Percentiles rank a stretch among this genome's conserved stretches.
Conservation (phyloP, 495 filamentous ascomycete genomes). For the Monascus purpureus region DNA sequence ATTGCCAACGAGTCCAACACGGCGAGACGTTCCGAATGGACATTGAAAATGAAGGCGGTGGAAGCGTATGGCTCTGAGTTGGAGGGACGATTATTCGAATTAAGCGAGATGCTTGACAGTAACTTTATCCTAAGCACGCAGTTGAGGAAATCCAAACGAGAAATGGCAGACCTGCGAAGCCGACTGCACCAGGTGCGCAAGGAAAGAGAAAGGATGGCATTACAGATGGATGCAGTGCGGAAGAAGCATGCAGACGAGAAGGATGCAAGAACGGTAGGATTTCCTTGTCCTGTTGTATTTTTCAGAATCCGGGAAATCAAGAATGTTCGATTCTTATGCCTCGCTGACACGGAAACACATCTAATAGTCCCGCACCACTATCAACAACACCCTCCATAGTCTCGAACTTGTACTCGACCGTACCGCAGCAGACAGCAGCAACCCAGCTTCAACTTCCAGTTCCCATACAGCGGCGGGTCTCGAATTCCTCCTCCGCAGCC, state of each 20-base stretch:
- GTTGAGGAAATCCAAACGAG: conserved; percentile 47
- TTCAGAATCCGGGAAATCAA: no score
- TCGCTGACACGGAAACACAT: no score
- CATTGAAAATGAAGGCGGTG: conserved; percentile 46
- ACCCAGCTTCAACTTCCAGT: conserved; percentile 3
- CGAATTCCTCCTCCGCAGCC: conserved; percentile 28
- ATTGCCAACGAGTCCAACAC: conserved; percentile 25
- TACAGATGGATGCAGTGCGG: conserved; percentile 56
- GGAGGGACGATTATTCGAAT: conserved; percentile 43
- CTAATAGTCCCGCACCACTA: conserved; percentile 25
- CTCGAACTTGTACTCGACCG: conserved; percentile 33
- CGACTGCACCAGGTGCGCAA: conserved; percentile 48
- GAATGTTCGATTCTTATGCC: no score
- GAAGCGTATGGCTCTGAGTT: conserved; percentile 58
- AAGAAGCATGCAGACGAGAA: conserved; percentile 38
- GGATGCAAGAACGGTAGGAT: conserved; percentile 20
- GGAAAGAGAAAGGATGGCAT: conserved; percentile 50
- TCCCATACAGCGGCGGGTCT: conserved; percentile 19
- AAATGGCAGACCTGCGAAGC: conserved; percentile 48
- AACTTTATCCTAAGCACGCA: conserved; percentile 48
- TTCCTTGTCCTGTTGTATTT: no score
- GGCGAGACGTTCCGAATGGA: conserved; percentile 35
- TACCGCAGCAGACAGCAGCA: conserved; percentile 4
- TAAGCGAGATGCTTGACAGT: conserved; percentile 44
- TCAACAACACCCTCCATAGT: conserved; percentile 33